These are phyloP conservation scores for Nemophila menziesii DNA, from an alignment of 257 asterid genomes.

Conservation along the genomic window DNA sequence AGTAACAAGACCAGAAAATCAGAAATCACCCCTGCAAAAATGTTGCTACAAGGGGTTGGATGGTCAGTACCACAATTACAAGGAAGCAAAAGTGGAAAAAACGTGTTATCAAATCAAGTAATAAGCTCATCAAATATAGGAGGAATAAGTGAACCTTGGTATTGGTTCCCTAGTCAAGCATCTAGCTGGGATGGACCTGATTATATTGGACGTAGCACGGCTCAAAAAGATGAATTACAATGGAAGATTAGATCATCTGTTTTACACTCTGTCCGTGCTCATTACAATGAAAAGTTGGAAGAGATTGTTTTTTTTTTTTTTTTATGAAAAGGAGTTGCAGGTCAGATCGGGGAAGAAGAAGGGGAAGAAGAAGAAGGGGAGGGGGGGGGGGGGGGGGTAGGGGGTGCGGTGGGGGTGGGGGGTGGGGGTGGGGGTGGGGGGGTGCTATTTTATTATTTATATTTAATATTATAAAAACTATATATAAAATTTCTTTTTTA, in stretches of 20 bases:
- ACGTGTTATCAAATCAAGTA: slow-evolving; percentile 20
- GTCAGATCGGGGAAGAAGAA: no score
- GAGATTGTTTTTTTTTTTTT: no score
- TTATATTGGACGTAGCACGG: slow-evolving; percentile 57
- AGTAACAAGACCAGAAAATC: slow-evolving; percentile 40
- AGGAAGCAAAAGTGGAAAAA: slow-evolving; percentile 41
- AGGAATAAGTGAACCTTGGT: slow-evolving; percentile 74
- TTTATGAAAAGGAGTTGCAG: no score
- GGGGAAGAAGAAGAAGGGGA: no score
- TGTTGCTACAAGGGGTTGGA: slow-evolving; percentile 65
- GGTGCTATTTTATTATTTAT: no score
- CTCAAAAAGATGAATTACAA: slow-evolving; percentile 76
- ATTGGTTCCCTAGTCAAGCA: slow-evolving; percentile 84
- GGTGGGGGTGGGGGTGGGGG: no score
- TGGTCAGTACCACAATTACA: slow-evolving; percentile 85
- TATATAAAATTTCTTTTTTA: no score
- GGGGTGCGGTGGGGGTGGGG: no score
- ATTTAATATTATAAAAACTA: no score
- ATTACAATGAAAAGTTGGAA: no score
- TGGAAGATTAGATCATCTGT: slow-evolving; percentile 93
- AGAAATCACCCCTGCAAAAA: slow-evolving; percentile 45
- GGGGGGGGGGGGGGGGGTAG: no score
- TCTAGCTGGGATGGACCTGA: slow-evolving; percentile 64
- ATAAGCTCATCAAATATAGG: slow-evolving; percentile 29
- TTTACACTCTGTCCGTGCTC: slow-evolving; percentile 76